Conservation (phyloP, 768 basidiomycete genomes). For the Mycena venus region DNA sequence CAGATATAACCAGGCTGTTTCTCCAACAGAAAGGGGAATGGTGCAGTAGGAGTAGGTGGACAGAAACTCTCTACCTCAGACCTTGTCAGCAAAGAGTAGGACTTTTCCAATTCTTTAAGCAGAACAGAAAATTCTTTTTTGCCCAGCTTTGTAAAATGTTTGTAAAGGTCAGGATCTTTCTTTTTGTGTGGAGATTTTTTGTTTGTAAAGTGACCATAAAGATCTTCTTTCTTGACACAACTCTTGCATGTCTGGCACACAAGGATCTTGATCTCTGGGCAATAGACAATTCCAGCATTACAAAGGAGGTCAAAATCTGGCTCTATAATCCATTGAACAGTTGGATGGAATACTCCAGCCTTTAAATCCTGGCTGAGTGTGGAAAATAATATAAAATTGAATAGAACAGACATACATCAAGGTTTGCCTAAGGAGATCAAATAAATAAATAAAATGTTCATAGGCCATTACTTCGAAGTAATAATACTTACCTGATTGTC, state of each 20-base stretch:
- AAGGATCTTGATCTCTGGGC: conserved; percentile 1
- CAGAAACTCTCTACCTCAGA: neutral
- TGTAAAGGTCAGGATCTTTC: neutral
- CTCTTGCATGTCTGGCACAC: neutral
- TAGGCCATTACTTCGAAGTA: neutral
- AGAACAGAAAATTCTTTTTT: neutral
- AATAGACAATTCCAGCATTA: neutral
- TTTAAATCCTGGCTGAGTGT: neutral
- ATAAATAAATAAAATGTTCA: neutral
- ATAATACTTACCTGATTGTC: neutral
- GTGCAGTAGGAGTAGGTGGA: neutral
- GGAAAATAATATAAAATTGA: neutral
- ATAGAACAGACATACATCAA: neutral
- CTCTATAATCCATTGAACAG: neutral
- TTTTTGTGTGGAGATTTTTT: neutral
- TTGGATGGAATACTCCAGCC: neutral
- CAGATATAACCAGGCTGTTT: neutral
- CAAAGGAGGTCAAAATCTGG: conserved; percentile 3
- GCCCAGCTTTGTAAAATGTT: neutral
- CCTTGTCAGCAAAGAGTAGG: neutral
- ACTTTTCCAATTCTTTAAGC: neutral
- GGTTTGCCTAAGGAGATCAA: neutral
- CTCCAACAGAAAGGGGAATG: neutral
- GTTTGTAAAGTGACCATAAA: conserved; percentile 2
- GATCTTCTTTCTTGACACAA: neutral